Percentiles rank a stretch among this genome's conserved stretches.
phyloP scores from a whole-genome alignment of 345 rosid genomes.

The Pseudoturritis turrita region DNA sequence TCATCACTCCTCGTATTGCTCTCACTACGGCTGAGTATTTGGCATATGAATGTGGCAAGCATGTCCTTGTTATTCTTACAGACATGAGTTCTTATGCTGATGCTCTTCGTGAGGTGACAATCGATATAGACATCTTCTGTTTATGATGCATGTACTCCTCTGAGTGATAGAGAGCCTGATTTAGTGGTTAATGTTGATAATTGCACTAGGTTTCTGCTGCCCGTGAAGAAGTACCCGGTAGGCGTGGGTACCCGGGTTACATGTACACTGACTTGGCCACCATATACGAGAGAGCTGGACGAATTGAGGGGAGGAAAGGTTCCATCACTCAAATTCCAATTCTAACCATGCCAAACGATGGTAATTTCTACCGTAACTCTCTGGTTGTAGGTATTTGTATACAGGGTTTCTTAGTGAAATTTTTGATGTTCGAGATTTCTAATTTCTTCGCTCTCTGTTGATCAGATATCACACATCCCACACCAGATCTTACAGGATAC shows the following conservation, averaged over 20 bases:
- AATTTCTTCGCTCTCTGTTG: not conserved
- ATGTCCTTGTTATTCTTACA: constrained; percentile 80
- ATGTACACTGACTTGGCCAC: constrained; percentile 93
- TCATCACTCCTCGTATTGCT: constrained; percentile 85
- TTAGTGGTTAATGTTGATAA: not conserved
- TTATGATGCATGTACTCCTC: not conserved
- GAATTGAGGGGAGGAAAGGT: constrained; percentile 84
- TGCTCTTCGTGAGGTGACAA: constrained; percentile 84
- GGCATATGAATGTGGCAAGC: constrained; percentile 92
- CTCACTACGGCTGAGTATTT: constrained; percentile 83
- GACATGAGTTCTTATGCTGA: constrained; percentile 98
- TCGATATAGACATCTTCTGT: not conserved
- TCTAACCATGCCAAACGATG: constrained; percentile 93
- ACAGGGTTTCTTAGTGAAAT: not conserved
- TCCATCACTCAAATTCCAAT: constrained; percentile 89
- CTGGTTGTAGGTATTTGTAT: not conserved
- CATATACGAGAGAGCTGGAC: constrained; percentile 86
- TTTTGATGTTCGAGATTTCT: not conserved
- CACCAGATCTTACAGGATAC: constrained; percentile 89
- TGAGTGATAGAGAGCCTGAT: not conserved
- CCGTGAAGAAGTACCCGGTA: constrained; percentile 88
- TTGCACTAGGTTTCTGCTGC: constrained; percentile 81
- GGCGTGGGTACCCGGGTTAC: constrained; percentile 91
- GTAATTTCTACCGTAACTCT: constrained; percentile 28
- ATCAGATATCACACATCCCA: constrained; percentile 89